phyloP scores from a whole-genome alignment of 176 grass and related monocot species.

The Thinopyrum elongatum region DNA sequence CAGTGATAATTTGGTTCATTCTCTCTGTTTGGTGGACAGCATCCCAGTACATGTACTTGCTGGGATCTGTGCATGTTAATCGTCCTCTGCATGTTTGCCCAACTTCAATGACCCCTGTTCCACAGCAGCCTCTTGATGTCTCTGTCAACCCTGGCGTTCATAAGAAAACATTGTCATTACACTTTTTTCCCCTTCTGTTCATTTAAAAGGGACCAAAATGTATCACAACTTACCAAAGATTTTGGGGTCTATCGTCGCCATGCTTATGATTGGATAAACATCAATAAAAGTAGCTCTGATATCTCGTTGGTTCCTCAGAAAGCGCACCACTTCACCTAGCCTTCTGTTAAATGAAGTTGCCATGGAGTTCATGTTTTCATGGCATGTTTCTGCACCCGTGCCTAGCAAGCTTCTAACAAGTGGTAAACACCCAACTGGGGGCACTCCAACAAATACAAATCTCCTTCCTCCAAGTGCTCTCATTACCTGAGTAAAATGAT shows the following conservation, averaged over 20 bases:
- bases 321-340: conserved; percentile 27
- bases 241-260: conserved; percentile 37
- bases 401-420: conserved; percentile 48
- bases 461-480: conserved; percentile 47
- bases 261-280: conserved; percentile 31
- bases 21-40: conserved; percentile 72
- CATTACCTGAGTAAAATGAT: conserved; percentile 45
- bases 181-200: neutral
- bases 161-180: conserved; percentile 1
- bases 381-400: conserved; percentile 42
- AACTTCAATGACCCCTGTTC: conserved; percentile 59
- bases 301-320: conserved; percentile 38
- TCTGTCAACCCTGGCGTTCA: conserved; percentile 43
- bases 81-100: conserved; percentile 59
- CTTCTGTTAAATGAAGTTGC: conserved; percentile 57
- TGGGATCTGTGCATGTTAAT: conserved; percentile 55
- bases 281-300: conserved; percentile 47
- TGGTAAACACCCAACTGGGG: conserved; percentile 59
- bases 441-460: conserved; percentile 53
- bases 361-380: conserved; percentile 44
- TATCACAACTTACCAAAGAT: conserved; percentile 43
- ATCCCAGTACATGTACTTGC: conserved; percentile 69
- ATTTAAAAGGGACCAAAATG: neutral
- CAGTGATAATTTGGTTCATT: conserved; percentile 58
- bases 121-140: conserved; percentile 62